Evolutionary conservation across 768 basidiomycete species (phyloP), one percentile per base, ranked within the genome.

Genomic region (Hebeloma cylindrosporum): DNA sequence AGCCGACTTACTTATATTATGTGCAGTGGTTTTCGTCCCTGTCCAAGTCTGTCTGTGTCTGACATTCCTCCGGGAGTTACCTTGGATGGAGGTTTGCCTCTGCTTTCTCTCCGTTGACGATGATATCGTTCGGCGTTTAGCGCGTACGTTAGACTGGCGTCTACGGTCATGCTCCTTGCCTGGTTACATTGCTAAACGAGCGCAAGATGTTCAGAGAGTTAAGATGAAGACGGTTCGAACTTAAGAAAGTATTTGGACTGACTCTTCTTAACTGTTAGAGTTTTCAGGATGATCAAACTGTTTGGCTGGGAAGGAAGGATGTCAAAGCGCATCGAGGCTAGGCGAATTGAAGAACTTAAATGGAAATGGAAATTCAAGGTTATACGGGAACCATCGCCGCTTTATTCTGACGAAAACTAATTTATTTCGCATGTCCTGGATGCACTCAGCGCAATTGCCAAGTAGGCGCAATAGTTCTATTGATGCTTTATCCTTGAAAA

Each of bases 301-400:
- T 86, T 88, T 53, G 85, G 73, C 6, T 77, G 85, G 75, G 74
- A 82, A 71, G 71, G 74, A 45, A 72, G 77, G 35, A 74, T 84
- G 56, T 66, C 74, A 17, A 59, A 71, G 9, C 70, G 71, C 38
- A 67, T 91, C 34, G 63, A 71, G 16, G 71, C 72, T 22, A 79
- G 78, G 53, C 74, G 87, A 47, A 75, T 82, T 32, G 73, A 74
- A 3, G 88, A 90, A 60, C 62, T 90, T 11, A 45, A 53, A 3
- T 74, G 71, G 61, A 65, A 83, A 30, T 75, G 72, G 69, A 77
- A 74, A 54, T 62, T 72, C 31, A 75, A 80, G 55, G 53, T 83
- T 21, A 63, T 79, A 68, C n/a, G 13, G 9, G 11, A 32, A 14
- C 4, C 7, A 22, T 56, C 26, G 3, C 31, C 21, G 13, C 7